Base-by-base conservation (phyloP, 164 flowering plant genomes). In the Stephania japonica region DNA sequence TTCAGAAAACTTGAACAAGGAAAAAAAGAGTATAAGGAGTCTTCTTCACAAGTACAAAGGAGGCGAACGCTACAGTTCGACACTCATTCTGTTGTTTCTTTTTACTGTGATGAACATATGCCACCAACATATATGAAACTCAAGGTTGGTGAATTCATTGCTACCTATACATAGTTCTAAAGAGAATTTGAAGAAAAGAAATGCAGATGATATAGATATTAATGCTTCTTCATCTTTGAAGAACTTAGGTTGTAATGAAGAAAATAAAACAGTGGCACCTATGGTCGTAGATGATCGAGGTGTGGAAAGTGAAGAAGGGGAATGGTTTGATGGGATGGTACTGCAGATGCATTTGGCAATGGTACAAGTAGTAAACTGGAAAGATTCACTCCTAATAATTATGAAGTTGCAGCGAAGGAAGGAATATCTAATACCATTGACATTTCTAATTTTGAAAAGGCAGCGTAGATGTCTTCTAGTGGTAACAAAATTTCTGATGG, bases 261-360 rank as follows among this genome's bases (percentile, higher is more conserved):
- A 79, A 47, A 66, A 42, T 41, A 85, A 80, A 75, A 77, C 68
- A 44, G 44, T 72, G 1, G 21, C 64, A 7, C 49, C 78, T 72
- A 67, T 67, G 27, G 67, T 74, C 70, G 61, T 63, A 42, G 82
- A 84, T 73, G 78, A 72, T 80, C 81, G 78, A 74, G 78, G 65
- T 18, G 80, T 79, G 62, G 99, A 92, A 78, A 91, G 87, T 83
- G 98, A 94, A 84, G 99, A 94, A 83, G 98, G 98, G 42, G 98
- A 94, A 80, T 92, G 95, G 97, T 90, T 95, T 73, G 97, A 90
- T 80, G 88, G 42, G 97, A 91, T 75, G 84, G 81, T 23, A 78
- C 79, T 67, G 81, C 73, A 44, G 85, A 84, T 79, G 83, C 69
- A 70, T 9, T 72, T 71, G 78, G 42, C 32, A 77, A 77, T 67